Evolutionary conservation across 2,329 filamentous ascomycete genomes (phyloP), one percentile per base, ranked within the genome.

Genomic region (Epichloe sp.): DNA sequence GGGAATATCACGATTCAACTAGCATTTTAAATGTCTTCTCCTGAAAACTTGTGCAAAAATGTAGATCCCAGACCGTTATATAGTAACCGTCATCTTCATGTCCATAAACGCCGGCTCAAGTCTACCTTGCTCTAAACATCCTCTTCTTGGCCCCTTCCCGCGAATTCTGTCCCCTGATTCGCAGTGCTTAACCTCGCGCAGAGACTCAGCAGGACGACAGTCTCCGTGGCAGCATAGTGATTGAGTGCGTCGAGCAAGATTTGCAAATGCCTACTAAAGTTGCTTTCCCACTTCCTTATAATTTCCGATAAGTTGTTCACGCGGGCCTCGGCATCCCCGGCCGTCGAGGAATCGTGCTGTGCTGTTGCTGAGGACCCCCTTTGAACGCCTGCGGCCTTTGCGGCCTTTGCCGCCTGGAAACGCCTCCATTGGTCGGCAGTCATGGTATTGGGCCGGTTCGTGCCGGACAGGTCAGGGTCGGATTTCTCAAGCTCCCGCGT

Each of bases 211-310:
- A 98, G 76, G 17, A 95, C 93, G 3, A 96, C 91, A 40, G 93
- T 97, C 72, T 98, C 93, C 0, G 93, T 97, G 0, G 93, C 93
- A 3, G 93, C 93, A 60, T 96, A 94, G 67, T 97, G 95, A 60
- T 98, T 97, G 55, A 98, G 75, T 54, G 88, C 91, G 64, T 97
- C 93, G 38, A 97, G 80, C 60, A 98, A 68, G 58, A 97, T 95
- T 71, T 95, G 90, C 60, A 98, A 70, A 68, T 97, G 91, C 45
- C 89, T 75, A 52, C 85, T 86, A 65, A 98, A 98, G 63, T 95
- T 94, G 57, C 84, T 82, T 67, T 98, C 93, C 72, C 94, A 97
- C 68, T 91, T 89, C 62, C 82, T 80, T 54, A 98, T 79, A 53
- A 90, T 88, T 57, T 95, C 90, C 55, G 88, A 85, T 50, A 97